Evolutionary conservation across 2,329 filamentous ascomycete species (phyloP), one percentile per base, ranked within the genome.

Genomic region (Incumbomyces lentus): DNA sequence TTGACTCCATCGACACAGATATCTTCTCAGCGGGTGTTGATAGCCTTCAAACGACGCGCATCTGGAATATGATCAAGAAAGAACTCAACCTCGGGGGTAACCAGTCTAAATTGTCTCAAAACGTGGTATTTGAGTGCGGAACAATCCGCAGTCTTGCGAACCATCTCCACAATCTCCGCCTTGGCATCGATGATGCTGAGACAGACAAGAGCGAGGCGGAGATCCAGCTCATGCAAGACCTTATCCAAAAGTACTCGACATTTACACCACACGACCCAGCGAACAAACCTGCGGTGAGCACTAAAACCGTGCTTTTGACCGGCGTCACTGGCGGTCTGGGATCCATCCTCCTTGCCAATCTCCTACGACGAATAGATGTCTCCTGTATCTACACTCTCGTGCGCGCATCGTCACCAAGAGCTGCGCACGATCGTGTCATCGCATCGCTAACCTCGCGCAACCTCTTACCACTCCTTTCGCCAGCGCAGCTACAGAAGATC

Each of bases 261-360:
- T 52, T 52, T 33, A 46, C 48, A 13, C 37, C 35, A 11, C 43
- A 44, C 22, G 39, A 40, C 31, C 33, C 48, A 32, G 18, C 29
- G 2, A 38, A 42, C n/a, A 48, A 40, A 16, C 26, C 47, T 7
- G 32, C 31, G 3, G 7, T 40, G n/a, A 31, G 16, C 18, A 40
- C 4, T 26, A 44, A 45, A 30, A 43, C 37, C 14, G 43, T 48
- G 16, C 41, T 54, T n/a, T 40, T 84, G 2, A 84, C 80, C 0
- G 81, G 81, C 2, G 73, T 73, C 0, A 84, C 81, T 0, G 81
- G 81, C 1, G 79, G 78, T 1, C 66, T 84, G 0, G 81, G 81
- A 1, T 69, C 75, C 0, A 77, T 81, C 52, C 64, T 81, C 1
- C 66, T 78, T 1, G 59, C 69, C 17, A 59, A 68, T 17, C 62